Conservation (phyloP, 139 green algal species). For the Volvox africanus region DNA sequence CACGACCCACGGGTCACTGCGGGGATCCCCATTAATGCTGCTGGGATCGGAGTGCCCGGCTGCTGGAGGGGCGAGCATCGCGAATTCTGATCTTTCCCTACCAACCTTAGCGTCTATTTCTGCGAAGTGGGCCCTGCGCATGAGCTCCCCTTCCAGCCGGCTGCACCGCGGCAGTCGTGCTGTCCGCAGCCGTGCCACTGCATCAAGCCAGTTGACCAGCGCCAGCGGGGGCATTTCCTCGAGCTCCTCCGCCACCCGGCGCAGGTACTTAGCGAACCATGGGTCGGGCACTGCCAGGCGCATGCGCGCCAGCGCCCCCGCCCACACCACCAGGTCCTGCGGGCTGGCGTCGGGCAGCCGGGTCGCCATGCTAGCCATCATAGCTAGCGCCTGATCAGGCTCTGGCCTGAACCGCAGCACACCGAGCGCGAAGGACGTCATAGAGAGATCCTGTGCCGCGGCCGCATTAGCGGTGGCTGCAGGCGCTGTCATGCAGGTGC, state of each 20-base stretch:
- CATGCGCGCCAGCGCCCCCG: background rate
- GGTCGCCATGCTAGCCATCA: background rate
- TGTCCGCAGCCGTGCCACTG: background rate
- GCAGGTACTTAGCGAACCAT: background rate
- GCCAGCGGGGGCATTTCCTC: background rate
- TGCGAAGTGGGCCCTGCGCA: background rate
- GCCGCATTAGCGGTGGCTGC: background rate
- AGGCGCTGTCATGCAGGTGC: background rate
- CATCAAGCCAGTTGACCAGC: slow-evolving; percentile 23
- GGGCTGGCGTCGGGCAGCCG: background rate
- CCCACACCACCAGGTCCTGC: slow-evolving; percentile 41
- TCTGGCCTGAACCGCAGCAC: background rate
- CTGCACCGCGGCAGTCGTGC: background rate
- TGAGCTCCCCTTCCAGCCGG: background rate
- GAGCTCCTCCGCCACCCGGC: background rate
- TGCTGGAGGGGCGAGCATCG: too few relatives aligned
- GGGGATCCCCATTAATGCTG: too few relatives aligned
- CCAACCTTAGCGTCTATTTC: background rate
- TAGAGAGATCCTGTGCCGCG: slow-evolving; percentile 25
- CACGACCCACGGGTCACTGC: slow-evolving; percentile 3
- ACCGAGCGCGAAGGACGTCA: slow-evolving; percentile 1
- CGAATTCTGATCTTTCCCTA: too few relatives aligned
- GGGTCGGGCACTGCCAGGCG: slow-evolving; percentile 16
- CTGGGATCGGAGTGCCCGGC: too few relatives aligned
- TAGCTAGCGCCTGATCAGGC: background rate